These are phyloP conservation scores for Boletus vinaceobasis DNA, from an alignment of 768 basidiomycete species.

Conservation along the genomic window DNA sequence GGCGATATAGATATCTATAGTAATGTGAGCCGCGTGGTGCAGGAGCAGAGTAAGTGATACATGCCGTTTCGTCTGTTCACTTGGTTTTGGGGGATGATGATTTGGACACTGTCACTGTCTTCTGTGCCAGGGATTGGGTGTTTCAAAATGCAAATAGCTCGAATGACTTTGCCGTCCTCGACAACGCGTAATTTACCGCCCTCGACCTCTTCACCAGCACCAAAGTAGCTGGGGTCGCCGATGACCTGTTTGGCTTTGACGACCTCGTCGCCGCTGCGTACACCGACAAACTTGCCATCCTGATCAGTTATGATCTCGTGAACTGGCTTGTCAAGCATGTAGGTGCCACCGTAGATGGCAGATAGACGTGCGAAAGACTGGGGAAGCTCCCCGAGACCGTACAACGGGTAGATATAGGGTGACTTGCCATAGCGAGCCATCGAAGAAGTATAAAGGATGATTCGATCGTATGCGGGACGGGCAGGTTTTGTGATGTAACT, in stretches of 20 bases:
- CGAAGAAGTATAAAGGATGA: constrained; percentile 94
- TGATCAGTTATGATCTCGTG: constrained; percentile 84
- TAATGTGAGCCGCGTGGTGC: constrained; percentile 3
- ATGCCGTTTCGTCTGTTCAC: constrained; percentile 87
- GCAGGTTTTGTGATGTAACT: constrained; percentile 95
- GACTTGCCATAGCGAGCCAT: constrained; percentile 99
- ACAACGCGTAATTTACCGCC: constrained; percentile 83
- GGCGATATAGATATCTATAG: constrained; percentile 94
- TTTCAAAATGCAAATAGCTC: constrained; percentile 97
- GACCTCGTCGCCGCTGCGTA: constrained; percentile 83
- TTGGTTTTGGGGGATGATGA: constrained; percentile 99
- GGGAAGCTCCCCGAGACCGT: constrained; percentile 97
- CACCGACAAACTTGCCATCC: constrained; percentile 89
- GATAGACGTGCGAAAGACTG: constrained; percentile 98
- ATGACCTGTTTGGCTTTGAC: constrained; percentile 98
- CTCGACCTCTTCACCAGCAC: constrained; percentile 59
- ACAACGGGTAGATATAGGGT: constrained; percentile 98
- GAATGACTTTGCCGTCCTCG: constrained; percentile 90
- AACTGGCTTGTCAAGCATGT: constrained; percentile 97
- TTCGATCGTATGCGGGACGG: constrained; percentile 87
- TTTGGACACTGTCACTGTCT: constrained; percentile 90
- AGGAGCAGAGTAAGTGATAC: constrained; percentile 21
- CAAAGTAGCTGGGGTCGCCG: constrained; percentile 97
- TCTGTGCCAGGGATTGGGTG: constrained; percentile 98
- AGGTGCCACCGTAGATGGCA: constrained; percentile 98